Evolutionary conservation across 805 yeast species (phyloP), one percentile per base, ranked within the genome.

Genomic region (Jamesozyma spencerorum): DNA sequence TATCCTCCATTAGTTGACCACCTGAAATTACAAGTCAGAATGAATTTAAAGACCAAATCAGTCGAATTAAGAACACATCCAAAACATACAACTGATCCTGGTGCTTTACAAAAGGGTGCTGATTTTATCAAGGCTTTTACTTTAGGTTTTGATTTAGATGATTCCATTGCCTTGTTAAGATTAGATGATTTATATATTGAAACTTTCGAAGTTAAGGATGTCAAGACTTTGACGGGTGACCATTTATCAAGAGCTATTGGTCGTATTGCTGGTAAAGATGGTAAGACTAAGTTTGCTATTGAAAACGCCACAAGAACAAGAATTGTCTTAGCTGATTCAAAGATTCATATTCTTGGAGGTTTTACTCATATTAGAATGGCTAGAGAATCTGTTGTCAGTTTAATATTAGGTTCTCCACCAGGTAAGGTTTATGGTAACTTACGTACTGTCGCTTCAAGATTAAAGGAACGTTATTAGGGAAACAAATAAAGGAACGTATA

Each of bases 251-350:
- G 99, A 74, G 98, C 99, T 6, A 92, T 92, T 61, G 99, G 98
- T 57, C 86, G 99, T 74, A 92, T 92, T 64, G 98, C 99, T 12
- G 99, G 99, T 64, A 94, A 92, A 60, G 99, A 92, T 60, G 99
- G 99, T 58, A 90, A 88, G 66, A 92, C 97, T 47, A 92, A 90
- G 68, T 92, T 90, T 63, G 97, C 98, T 26, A 92, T 92, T 58
- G 99, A 92, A 66, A 92, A 92, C 59, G 97, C 98, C 14, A 90
- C 97, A 18, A 78, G 97, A 68, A 92, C 99, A 11, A 82, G 99
- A 71, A 88, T 92, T 33, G 99, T 92, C 19, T 71, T 92, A 50
- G 99, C 99, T 0, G 99, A 92, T 64, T 77, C 94, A 35, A 92
- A 90, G 62, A 88, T 92, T 55, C 98, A 92, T 63, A 92, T 92